Conservation (phyloP, 768 basidiomycete species). For the Megacollybia marginata region DNA sequence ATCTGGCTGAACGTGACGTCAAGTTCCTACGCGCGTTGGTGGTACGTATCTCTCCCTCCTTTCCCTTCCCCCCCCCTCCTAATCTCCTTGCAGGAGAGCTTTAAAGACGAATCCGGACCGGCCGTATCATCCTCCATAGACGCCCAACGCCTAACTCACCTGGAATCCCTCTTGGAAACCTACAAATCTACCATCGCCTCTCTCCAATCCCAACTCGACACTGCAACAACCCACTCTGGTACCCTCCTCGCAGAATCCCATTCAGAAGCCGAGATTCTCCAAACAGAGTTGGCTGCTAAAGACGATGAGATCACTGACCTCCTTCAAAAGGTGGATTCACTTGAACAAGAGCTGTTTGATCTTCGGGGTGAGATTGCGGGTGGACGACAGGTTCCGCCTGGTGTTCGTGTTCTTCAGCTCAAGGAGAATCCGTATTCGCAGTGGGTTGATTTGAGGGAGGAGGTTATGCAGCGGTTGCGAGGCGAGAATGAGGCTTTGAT, state of each 20-base stretch:
- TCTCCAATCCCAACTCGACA: too few relatives aligned
- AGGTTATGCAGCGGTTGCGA: slow-evolving; percentile 67
- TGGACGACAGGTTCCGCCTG: slow-evolving; percentile 69
- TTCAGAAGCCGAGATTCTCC: background rate
- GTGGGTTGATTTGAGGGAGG: slow-evolving; percentile 72
- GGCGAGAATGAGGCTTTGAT: slow-evolving; percentile 82
- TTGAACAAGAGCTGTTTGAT: slow-evolving; percentile 76
- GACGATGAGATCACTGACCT: slow-evolving; percentile 25
- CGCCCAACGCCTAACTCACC: background rate
- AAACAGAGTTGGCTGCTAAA: background rate
- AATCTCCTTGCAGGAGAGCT: background rate
- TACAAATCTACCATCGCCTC: background rate
- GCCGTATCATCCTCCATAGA: background rate
- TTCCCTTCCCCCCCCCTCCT: background rate
- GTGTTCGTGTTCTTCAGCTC: slow-evolving; percentile 60
- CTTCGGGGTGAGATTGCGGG: slow-evolving; percentile 68
- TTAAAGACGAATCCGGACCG: background rate
- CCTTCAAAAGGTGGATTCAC: slow-evolving; percentile 51
- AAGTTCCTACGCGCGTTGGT: slow-evolving; percentile 62
- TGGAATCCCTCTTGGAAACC: background rate
- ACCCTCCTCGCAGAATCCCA: too few relatives aligned
- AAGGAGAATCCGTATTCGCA: slow-evolving; percentile 76
- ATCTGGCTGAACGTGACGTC: slow-evolving; percentile 50
- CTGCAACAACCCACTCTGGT: too few relatives aligned
- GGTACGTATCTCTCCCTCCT: slow-evolving; percentile 32